These are phyloP conservation scores for Blastobotrys serpentis DNA, from an alignment of 1,139 yeast species.

Conservation along the genomic window DNA sequence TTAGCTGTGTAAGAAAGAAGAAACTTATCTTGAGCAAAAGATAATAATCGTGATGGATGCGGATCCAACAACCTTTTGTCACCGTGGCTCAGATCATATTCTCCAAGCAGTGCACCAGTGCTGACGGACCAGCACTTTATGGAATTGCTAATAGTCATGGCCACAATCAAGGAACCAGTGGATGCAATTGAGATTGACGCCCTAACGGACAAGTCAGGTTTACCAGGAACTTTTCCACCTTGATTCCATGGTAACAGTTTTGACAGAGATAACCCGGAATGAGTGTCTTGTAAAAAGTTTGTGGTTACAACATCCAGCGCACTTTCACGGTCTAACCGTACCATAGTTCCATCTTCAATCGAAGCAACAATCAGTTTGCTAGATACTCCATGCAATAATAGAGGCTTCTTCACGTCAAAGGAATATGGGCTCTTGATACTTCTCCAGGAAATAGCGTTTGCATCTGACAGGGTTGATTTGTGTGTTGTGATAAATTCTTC, in stretches of 20 bases:
- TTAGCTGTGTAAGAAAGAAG: conserved; percentile 44
- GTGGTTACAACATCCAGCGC: conserved; percentile 29
- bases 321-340: conserved; percentile 48
- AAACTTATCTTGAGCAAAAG: conserved; percentile 19
- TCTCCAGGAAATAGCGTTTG: conserved; percentile 31
- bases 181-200: conserved; percentile 31
- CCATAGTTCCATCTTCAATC: conserved; percentile 64
- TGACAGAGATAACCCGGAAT: conserved; percentile 21
- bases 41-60: conserved; percentile 10
- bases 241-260: conserved; percentile 27
- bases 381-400: conserved; percentile 50
- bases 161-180: conserved; percentile 22
- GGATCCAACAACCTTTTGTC: conserved; percentile 13
- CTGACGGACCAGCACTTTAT: conserved; percentile 35
- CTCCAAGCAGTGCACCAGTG: conserved; percentile 9
- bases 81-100: conserved; percentile 14
- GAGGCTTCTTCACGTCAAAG: conserved; percentile 68
- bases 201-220: conserved; percentile 30
- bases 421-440: conserved; percentile 55
- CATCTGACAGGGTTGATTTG: conserved; percentile 19
- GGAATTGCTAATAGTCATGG: conserved; percentile 33
- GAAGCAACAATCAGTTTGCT: conserved; percentile 50
- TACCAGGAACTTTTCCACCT: conserved; percentile 35
- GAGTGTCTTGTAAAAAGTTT: conserved; percentile 27
- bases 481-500: conserved; percentile 21